phyloP scores from a whole-genome alignment of 1,139 yeast species.

The Maudiozyma humilis region DNA sequence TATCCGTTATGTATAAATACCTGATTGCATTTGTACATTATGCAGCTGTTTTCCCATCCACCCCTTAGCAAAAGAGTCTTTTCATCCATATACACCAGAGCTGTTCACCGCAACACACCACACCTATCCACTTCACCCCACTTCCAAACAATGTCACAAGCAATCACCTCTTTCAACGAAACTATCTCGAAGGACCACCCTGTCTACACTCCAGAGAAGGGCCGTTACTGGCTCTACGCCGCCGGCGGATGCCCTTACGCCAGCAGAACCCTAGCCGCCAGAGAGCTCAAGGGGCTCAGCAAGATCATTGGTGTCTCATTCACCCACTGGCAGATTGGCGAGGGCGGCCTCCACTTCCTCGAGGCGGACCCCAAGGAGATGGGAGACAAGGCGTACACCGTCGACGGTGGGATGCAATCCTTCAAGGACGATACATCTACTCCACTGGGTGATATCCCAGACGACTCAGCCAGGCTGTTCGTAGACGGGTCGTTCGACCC shows the following conservation, averaged over 20 bases:
- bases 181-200: slow-evolving; percentile 9
- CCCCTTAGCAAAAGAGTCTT: too few relatives aligned
- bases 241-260: slow-evolving; percentile 13
- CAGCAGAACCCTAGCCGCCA: slow-evolving; percentile 11
- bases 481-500: slow-evolving; percentile 14
- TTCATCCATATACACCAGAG: too few relatives aligned
- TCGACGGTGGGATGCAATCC: slow-evolving; percentile 11
- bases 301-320: slow-evolving; percentile 10
- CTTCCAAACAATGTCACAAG: slow-evolving; percentile 5
- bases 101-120: too few relatives aligned
- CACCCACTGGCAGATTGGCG: slow-evolving; percentile 11
- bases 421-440: slow-evolving; percentile 9
- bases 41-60: too few relatives aligned
- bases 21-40: too few relatives aligned
- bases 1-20: too few relatives aligned
- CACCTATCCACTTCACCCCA: too few relatives aligned
- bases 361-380: slow-evolving; percentile 7
- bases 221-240: slow-evolving; percentile 12
- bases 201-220: slow-evolving; percentile 11
- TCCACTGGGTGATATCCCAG: slow-evolving; percentile 7
- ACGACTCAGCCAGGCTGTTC: slow-evolving; percentile 8
- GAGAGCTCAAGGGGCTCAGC: slow-evolving; percentile 10
- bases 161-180: slow-evolving; percentile 9
- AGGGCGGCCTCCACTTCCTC: slow-evolving; percentile 10
- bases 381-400: slow-evolving; percentile 9